A percentile compares a stretch with the other conserved stretches of the same genome.
Conservation (phyloP, 768 basidiomycete species). For the Russula vinacea region DNA sequence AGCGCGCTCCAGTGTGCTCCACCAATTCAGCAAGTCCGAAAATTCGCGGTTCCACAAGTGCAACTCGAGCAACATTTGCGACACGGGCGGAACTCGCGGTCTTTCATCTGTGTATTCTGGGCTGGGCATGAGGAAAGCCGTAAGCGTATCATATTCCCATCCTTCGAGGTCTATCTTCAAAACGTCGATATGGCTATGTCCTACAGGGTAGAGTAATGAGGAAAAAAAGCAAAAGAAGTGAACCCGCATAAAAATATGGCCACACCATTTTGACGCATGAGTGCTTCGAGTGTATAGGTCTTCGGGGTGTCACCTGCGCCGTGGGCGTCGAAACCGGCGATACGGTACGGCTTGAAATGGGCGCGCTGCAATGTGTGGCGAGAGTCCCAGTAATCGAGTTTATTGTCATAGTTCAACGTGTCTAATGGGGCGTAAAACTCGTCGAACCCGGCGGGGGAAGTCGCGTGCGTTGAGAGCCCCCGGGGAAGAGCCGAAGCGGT, state of each 20-base stretch:
- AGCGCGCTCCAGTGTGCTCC: slow-evolving; percentile 46
- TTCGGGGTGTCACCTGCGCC: slow-evolving; percentile 35
- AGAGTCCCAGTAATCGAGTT: slow-evolving; percentile 36
- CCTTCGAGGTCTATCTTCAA: slow-evolving; percentile 50
- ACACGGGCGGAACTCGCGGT: slow-evolving; percentile 42
- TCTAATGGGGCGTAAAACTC: slow-evolving; percentile 25
- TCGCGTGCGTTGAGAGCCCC: slow-evolving; percentile 32
- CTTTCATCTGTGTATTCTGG: slow-evolving; percentile 34
- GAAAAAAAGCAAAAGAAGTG: background rate
- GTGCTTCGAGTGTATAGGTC: slow-evolving; percentile 45
- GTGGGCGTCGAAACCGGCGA: slow-evolving; percentile 42
- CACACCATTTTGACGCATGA: slow-evolving; percentile 45
- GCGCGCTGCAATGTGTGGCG: slow-evolving; percentile 37
- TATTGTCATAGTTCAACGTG: slow-evolving; percentile 31
- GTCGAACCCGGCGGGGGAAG: slow-evolving; percentile 11
- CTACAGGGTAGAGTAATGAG: background rate
- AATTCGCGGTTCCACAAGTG: slow-evolving; percentile 36
- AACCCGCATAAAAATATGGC: background rate
- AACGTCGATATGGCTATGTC: slow-evolving; percentile 41
- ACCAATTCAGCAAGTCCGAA: slow-evolving; percentile 41
- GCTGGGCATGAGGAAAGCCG: slow-evolving; percentile 41
- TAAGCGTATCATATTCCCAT: slow-evolving; percentile 46
- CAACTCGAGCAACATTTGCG: slow-evolving; percentile 48
- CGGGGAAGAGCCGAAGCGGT: slow-evolving; percentile 24
- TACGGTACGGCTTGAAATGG: slow-evolving; percentile 44